A percentile compares a stretch with the other conserved stretches of the same genome.
These are phyloP conservation scores for Saccharomyces paradoxus DNA, from an alignment of 805 yeast species.

Conservation along the genomic window DNA sequence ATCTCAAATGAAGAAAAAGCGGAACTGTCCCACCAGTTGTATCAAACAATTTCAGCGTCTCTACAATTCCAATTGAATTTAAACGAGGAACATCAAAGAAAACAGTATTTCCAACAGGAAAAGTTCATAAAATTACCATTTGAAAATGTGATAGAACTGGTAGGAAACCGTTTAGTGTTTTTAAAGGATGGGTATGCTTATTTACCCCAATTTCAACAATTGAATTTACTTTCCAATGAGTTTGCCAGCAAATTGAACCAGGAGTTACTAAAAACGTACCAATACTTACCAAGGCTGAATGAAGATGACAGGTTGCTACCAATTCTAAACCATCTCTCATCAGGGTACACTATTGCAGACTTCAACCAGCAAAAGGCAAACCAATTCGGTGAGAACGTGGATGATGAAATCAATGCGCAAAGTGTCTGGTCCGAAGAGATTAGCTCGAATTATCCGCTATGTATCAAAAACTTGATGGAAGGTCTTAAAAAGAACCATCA, in stretches of 20 bases:
- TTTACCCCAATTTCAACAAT: constrained; percentile 74
- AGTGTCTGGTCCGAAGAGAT: constrained; percentile 49
- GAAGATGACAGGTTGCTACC: constrained; percentile 89
- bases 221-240: constrained; percentile 60
- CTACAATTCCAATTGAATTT: constrained; percentile 31
- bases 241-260: constrained; percentile 45
- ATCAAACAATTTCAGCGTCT: constrained; percentile 43
- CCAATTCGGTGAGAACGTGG: constrained; percentile 25
- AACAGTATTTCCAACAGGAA: constrained; percentile 47
- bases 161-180: constrained; percentile 63
- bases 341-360: constrained; percentile 57
- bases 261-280: constrained; percentile 60
- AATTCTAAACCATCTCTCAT: constrained; percentile 66
- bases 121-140: constrained; percentile 78
- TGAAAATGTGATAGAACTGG: constrained; percentile 71
- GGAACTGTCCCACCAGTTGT: constrained; percentile 40
- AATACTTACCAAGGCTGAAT: constrained; percentile 72
- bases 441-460: constrained; percentile 68
- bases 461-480: constrained; percentile 60
- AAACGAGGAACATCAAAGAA: constrained; percentile 39
- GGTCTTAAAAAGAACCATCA: constrained; percentile 59
- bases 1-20: constrained; percentile 56
- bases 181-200: constrained; percentile 68
- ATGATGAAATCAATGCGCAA: constrained; percentile 50
- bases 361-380: constrained; percentile 31